phyloP scores from a whole-genome alignment of 1,284 basidiomycete genomes.

The Psilocybe mexicana region DNA sequence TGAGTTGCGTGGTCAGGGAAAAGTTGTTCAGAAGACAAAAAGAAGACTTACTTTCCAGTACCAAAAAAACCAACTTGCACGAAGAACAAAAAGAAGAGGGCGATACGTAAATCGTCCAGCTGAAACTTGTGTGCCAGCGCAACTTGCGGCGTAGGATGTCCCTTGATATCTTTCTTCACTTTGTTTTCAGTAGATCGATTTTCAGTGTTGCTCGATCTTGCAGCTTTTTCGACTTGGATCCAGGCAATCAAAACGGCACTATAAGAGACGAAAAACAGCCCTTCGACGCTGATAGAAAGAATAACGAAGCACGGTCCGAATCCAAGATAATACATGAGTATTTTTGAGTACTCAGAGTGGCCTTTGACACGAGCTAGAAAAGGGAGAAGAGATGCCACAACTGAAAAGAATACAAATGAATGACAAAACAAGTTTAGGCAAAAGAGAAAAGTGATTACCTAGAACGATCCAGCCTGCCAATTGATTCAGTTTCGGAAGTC shows the following conservation, averaged over 20 bases:
- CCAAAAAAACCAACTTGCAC: constrained; percentile 90
- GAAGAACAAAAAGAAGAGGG: constrained; percentile 84
- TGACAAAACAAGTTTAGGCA: neutral
- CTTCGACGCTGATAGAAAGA: constrained; percentile 82
- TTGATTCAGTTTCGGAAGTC: constrained; percentile 68
- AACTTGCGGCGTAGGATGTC: neutral
- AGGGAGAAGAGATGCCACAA: constrained; percentile 51
- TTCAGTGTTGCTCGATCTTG: constrained; percentile 25
- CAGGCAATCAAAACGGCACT: constrained; percentile 66
- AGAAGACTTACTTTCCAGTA: constrained; percentile 73
- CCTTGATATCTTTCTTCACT: constrained; percentile 4
- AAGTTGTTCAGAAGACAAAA: neutral
- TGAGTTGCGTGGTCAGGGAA: constrained; percentile 31
- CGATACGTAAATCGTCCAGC: constrained; percentile 70
- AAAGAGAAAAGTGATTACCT: constrained; percentile 39
- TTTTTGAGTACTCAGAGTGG: constrained; percentile 46
- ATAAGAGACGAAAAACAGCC: constrained; percentile 78
- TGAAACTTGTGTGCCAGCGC: constrained; percentile 47
- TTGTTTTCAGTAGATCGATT: constrained; percentile 25
- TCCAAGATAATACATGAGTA: constrained; percentile 65
- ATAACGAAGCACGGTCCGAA: constrained; percentile 81
- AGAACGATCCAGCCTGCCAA: constrained; percentile 68
- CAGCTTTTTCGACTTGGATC: constrained; percentile 64
- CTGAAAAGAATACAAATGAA: constrained; percentile 30
- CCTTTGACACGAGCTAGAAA: constrained; percentile 39